Percentiles rank a stretch among this genome's conserved stretches.
These are phyloP conservation scores for Suillus occidentalis DNA, from an alignment of 768 basidiomycete genomes.

Conservation along the genomic window DNA sequence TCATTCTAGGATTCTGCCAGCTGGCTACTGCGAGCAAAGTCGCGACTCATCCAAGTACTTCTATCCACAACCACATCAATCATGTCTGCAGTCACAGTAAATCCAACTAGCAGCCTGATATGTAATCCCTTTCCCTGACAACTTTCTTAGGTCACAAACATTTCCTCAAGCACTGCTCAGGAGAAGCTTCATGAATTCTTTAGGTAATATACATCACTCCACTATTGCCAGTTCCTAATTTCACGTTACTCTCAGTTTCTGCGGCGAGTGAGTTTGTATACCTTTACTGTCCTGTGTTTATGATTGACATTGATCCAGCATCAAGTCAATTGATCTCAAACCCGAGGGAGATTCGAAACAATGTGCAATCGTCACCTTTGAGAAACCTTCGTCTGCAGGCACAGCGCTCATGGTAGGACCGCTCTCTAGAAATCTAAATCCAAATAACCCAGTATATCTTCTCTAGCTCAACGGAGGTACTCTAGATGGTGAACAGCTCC, in stretches of 20 bases:
- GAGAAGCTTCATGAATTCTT: conserved; percentile 78
- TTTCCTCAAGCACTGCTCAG: conserved; percentile 66
- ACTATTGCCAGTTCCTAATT: conserved; percentile 6
- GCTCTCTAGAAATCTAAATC: neutral
- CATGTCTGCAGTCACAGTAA: conserved; percentile 27
- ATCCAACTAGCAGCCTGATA: conserved; percentile 34
- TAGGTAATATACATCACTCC: conserved; percentile 48
- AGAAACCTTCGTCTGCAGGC: conserved; percentile 79
- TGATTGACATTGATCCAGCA: conserved; percentile 41
- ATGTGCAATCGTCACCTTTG: conserved; percentile 77
- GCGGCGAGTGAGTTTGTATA: conserved; percentile 63
- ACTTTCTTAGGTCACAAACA: conserved; percentile 60
- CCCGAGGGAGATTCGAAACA: conserved; percentile 36
- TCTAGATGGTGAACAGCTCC: conserved; percentile 69
- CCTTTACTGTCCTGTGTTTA: neutral
- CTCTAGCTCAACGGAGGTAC: conserved; percentile 68
- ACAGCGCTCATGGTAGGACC: conserved; percentile 76
- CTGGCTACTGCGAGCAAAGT: neutral
- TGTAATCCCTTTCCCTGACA: neutral
- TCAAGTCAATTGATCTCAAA: conserved; percentile 62
- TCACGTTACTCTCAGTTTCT: conserved; percentile 56
- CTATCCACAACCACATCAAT: conserved; percentile 5
- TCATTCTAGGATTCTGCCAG: neutral
- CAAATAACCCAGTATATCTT: neutral
- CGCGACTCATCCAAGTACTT: neutral